A percentile compares a stretch with the other conserved stretches of the same genome.
phyloP scores from a whole-genome alignment of 345 rosid genomes.

The Turritis glabra region DNA sequence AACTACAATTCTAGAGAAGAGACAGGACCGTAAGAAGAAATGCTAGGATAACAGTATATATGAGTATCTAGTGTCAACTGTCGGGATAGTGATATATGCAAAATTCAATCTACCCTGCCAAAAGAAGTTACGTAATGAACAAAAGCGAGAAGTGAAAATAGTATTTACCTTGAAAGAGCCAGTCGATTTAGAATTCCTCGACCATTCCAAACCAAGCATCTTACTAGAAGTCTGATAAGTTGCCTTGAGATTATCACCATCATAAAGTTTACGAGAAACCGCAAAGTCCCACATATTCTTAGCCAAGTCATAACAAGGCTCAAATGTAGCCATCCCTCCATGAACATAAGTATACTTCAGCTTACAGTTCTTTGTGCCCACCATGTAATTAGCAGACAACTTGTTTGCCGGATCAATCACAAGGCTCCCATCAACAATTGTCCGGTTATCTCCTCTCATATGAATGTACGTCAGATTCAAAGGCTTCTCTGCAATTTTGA shows the following conservation, averaged over 20 bases:
- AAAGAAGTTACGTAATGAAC: not conserved
- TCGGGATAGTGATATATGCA: not conserved
- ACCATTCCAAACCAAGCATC: conserved; percentile 29
- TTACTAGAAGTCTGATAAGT: conserved; percentile 69
- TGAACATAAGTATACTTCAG: conserved; percentile 71
- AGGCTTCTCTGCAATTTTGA: conserved; percentile 61
- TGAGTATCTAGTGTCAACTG: not conserved
- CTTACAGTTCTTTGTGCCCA: conserved; percentile 69
- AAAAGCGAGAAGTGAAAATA: not conserved
- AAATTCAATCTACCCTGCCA: not conserved
- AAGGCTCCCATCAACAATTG: conserved; percentile 53
- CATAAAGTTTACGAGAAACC: conserved; percentile 53
- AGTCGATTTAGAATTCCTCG: conserved; percentile 6
- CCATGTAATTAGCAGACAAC: conserved; percentile 63
- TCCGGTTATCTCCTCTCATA: conserved; percentile 55
- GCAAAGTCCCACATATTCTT: conserved; percentile 80
- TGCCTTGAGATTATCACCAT: conserved; percentile 35
- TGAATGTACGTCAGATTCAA: conserved; percentile 82
- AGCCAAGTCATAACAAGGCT: conserved; percentile 69
- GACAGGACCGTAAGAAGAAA: not conserved
- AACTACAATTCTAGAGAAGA: not conserved
- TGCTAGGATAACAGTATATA: not conserved
- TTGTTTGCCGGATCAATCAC: conserved; percentile 66
- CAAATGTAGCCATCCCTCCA: conserved; percentile 59
- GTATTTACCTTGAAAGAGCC: conserved; percentile 64